Conservation (phyloP, 2,329 filamentous ascomycete species). For the Talaromyces sp. region DNA sequence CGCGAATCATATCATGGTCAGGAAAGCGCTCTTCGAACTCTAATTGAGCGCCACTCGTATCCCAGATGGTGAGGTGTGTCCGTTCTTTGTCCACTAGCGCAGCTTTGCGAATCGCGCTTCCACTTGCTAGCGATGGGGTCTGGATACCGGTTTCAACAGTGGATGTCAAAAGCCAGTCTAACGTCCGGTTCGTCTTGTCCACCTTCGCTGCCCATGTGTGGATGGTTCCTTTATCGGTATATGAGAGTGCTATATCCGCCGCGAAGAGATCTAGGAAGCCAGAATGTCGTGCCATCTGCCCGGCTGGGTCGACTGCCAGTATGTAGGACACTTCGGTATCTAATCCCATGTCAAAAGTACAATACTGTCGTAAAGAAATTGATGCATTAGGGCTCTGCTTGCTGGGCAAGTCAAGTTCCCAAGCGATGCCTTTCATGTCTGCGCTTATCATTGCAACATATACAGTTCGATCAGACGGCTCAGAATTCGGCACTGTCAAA, state of each 20-base stretch:
- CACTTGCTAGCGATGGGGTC: constrained; percentile 75
- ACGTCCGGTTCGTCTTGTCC: constrained; percentile 55
- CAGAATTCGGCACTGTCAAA: constrained; percentile 64
- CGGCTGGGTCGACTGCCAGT: constrained; percentile 82
- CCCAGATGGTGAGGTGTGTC: constrained; percentile 85
- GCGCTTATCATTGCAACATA: constrained; percentile 83
- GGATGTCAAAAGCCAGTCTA: constrained; percentile 82
- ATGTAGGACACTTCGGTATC: constrained; percentile 58
- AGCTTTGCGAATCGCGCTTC: constrained; percentile 81
- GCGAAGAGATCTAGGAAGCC: constrained; percentile 85
- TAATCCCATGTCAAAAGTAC: constrained; percentile 64
- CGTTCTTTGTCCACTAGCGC: constrained; percentile 73
- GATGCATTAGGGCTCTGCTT: constrained; percentile 36
- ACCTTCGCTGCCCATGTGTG: constrained; percentile 84
- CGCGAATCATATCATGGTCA: constrained; percentile 71
- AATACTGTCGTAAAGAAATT: constrained; percentile 63
- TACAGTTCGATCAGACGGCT: constrained; percentile 55
- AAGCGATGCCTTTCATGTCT: constrained; percentile 74
- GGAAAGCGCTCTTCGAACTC: constrained; percentile 78
- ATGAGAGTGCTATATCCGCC: constrained; percentile 81
- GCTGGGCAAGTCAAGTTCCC: constrained; percentile 63
- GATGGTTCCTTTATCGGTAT: constrained; percentile 70
- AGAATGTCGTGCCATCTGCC: constrained; percentile 66
- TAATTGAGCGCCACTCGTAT: constrained; percentile 74
- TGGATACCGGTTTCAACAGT: constrained; percentile 74